These are phyloP conservation scores for Xerocomus nothofagi DNA, from an alignment of 1,284 basidiomycete genomes.

Conservation along the genomic window DNA sequence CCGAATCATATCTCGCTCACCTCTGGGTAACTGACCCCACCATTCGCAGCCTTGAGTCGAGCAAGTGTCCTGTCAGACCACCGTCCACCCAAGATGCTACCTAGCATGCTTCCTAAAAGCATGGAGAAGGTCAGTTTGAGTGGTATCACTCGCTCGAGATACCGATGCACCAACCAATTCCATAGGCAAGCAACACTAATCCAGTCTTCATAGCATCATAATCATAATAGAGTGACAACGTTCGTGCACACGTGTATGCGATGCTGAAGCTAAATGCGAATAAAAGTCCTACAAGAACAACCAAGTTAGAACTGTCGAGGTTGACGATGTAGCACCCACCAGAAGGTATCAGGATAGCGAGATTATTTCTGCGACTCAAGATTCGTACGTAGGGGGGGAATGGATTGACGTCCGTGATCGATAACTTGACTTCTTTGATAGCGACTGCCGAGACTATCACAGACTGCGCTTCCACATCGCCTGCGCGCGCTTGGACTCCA, in stretches of 20 bases:
- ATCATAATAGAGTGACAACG: conserved; percentile 62
- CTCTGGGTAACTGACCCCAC: conserved; percentile 66
- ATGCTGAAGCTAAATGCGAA: conserved; percentile 74
- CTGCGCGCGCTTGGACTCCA: background rate
- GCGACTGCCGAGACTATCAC: conserved; percentile 3
- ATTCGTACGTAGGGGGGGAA: conserved; percentile 21
- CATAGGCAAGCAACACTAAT: conserved; percentile 78
- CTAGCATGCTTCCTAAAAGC: conserved; percentile 57
- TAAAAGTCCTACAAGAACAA: conserved; percentile 52
- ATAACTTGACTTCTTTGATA: conserved; percentile 38
- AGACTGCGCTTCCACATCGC: conserved; percentile 27
- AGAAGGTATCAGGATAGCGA: conserved; percentile 21
- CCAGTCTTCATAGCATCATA: conserved; percentile 76
- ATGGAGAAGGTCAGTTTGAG: background rate
- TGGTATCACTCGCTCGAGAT: background rate
- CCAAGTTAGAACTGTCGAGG: conserved; percentile 55
- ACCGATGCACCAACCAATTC: conserved; percentile 48
- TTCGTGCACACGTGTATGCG: conserved; percentile 72
- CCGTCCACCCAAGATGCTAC: conserved; percentile 74
- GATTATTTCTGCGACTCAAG: conserved; percentile 20
- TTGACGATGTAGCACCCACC: conserved; percentile 11
- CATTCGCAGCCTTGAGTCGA: conserved; percentile 59
- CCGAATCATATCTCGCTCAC: conserved; percentile 35
- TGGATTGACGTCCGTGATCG: conserved; percentile 25
- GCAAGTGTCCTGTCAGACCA: conserved; percentile 72